These are phyloP conservation scores for Metarhizium brunneum DNA, from an alignment of 2,329 filamentous ascomycete species.

Conservation along the genomic window DNA sequence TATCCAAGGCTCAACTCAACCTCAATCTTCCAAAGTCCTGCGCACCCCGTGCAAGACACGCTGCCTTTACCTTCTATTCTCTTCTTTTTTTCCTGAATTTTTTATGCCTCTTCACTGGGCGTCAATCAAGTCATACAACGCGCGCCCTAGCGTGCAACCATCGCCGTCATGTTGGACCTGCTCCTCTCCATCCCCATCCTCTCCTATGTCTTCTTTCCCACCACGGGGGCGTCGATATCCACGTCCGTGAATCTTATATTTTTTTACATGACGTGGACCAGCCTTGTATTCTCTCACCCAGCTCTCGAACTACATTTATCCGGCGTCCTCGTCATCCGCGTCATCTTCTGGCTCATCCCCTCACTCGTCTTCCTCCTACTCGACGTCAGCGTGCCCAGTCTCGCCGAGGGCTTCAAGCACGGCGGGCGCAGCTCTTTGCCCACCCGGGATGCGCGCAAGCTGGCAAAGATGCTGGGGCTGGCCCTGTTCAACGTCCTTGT, in stretches of 20 bases:
- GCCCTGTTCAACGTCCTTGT: constrained; percentile 37
- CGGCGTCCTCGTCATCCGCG: constrained; percentile 57
- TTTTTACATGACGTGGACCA: constrained; percentile 86
- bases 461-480: constrained; percentile 29
- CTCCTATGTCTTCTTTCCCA: constrained; percentile 55
- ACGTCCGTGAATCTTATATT: constrained; percentile 79
- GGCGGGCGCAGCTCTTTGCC: constrained; percentile 45
- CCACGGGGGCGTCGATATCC: constrained; percentile 53
- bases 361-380: constrained; percentile 64
- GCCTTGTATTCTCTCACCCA: constrained; percentile 67
- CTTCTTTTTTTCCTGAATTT: too few relatives aligned
- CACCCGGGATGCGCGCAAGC: constrained; percentile 26
- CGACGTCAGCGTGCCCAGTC: constrained; percentile 59
- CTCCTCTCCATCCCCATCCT: constrained; percentile 65
- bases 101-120: too few relatives aligned
- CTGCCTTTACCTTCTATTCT: too few relatives aligned
- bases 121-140: too few relatives aligned
- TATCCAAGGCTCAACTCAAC: too few relatives aligned
- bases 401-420: constrained; percentile 60
- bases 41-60: too few relatives aligned
- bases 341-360: constrained; percentile 64
- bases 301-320: constrained; percentile 67
- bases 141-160: background rate
- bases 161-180: constrained; percentile 42
- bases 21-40: too few relatives aligned